phyloP scores from a whole-genome alignment of 257 asterid species.

The Solanum ossicruentum region DNA sequence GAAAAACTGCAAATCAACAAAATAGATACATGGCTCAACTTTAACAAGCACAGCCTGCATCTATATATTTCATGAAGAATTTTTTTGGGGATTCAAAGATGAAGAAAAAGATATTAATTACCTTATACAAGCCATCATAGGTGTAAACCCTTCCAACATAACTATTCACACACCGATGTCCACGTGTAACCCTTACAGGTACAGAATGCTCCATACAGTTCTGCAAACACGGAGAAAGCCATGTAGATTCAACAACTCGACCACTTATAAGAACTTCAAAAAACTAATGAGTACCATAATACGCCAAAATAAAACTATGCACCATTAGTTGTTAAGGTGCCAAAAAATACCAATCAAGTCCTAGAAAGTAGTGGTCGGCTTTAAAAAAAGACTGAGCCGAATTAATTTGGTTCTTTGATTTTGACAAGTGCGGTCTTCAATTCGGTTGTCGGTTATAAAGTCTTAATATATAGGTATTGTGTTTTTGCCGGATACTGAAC shows the following conservation, averaged over 20 bases:
- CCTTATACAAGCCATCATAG: conserved; percentile 86
- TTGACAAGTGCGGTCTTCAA: neutral
- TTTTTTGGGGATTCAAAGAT: neutral
- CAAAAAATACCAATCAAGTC: neutral
- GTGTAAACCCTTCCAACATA: conserved; percentile 86
- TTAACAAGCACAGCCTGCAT: neutral
- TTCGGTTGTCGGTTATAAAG: neutral
- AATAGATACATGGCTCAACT: neutral
- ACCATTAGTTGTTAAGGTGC: neutral
- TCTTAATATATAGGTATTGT: neutral
- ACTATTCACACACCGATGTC: conserved; percentile 62
- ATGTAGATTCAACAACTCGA: neutral
- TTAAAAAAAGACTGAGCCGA: neutral
- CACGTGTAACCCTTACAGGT: conserved; percentile 78
- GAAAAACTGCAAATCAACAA: neutral
- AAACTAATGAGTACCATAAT: neutral
- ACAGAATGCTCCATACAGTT: conserved; percentile 49
- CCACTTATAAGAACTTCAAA: neutral
- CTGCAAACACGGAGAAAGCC: conserved; percentile 17
- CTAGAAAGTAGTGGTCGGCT: neutral
- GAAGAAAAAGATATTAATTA: conserved; percentile 4
- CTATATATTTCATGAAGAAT: neutral
- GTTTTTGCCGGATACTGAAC: neutral
- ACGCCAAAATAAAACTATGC: neutral
- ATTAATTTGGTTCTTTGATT: neutral